Conservation (phyloP, 2,329 filamentous ascomycete species). For the Elsinoe fawcettii region DNA sequence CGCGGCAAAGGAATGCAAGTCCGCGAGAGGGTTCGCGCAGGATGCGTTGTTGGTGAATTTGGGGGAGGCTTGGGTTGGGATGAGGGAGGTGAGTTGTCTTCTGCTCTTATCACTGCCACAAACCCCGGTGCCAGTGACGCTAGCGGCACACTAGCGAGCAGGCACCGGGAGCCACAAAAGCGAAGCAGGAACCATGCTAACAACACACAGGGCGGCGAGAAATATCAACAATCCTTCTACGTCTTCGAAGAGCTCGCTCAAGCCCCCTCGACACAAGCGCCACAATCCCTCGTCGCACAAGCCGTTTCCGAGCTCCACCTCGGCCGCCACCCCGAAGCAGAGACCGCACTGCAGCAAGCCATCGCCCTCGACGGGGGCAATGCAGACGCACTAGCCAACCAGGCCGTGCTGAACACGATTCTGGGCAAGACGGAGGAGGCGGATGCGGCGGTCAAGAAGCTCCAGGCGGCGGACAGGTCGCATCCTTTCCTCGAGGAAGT, state of each 20-base stretch:
- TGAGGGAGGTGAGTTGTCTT: slow-evolving; percentile 61
- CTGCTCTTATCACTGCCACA: not conserved
- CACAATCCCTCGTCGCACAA: slow-evolving; percentile 72
- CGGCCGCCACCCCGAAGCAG: slow-evolving; percentile 78
- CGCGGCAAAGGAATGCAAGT: slow-evolving; percentile 78
- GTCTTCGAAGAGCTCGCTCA: slow-evolving; percentile 95
- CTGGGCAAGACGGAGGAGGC: slow-evolving; percentile 58
- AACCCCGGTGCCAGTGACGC: no score
- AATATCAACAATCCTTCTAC: slow-evolving; percentile 95
- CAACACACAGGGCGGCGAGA: slow-evolving; percentile 70
- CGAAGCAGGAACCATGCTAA: not conserved
- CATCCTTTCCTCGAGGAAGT: slow-evolving; percentile 69
- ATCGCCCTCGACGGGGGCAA: slow-evolving; percentile 64
- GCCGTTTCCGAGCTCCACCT: slow-evolving; percentile 88
- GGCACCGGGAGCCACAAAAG: no score
- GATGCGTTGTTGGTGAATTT: slow-evolving; percentile 90
- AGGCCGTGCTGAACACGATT: slow-evolving; percentile 70
- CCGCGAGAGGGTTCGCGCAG: slow-evolving; percentile 88
- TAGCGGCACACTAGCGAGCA: no score
- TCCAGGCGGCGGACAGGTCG: slow-evolving; percentile 34
- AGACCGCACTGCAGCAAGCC: slow-evolving; percentile 75
- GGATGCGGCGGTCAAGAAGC: slow-evolving; percentile 45
- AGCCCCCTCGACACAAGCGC: slow-evolving; percentile 69
- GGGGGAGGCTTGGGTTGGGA: slow-evolving; percentile 88
- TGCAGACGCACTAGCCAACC: slow-evolving; percentile 71